phyloP scores from a whole-genome alignment of 345 rosid species.

The Citrus inodora region DNA sequence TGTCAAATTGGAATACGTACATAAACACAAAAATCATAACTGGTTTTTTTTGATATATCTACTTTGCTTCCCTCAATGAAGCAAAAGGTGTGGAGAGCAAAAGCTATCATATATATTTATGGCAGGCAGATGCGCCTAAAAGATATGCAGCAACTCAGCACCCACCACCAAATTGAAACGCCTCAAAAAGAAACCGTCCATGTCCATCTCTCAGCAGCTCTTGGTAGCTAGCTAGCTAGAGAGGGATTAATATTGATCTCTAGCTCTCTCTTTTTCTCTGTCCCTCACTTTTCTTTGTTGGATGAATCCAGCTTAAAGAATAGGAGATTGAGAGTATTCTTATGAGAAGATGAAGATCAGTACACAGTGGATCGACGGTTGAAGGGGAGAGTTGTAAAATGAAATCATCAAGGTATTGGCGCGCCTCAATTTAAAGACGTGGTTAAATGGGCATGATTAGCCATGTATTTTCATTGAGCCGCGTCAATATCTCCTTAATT shows the following conservation, averaged over 20 bases:
- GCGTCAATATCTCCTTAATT: constrained; percentile 45
- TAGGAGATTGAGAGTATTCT: background rate
- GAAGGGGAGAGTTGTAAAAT: constrained; percentile 9
- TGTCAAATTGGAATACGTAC: background rate
- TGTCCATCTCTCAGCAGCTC: background rate
- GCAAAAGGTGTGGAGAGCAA: constrained; percentile 13
- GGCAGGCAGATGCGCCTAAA: background rate
- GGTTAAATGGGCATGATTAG: constrained; percentile 20
- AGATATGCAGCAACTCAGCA: background rate
- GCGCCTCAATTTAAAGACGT: constrained; percentile 40
- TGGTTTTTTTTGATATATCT: background rate
- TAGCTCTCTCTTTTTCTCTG: background rate
- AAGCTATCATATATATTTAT: background rate
- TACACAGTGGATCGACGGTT: background rate
- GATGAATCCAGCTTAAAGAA: background rate
- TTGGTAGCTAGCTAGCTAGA: background rate
- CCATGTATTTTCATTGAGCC: constrained; percentile 44
- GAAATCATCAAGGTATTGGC: constrained; percentile 35
- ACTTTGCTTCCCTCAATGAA: constrained; percentile 1
- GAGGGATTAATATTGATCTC: constrained; percentile 4
- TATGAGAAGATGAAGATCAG: background rate
- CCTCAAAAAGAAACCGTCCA: background rate
- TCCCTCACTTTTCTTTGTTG: background rate
- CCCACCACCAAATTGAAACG: background rate
- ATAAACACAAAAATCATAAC: background rate